A percentile compares a stretch with the other conserved stretches of the same genome.
Conservation (phyloP, 768 basidiomycete genomes). For the Phylloporus sp. region DNA sequence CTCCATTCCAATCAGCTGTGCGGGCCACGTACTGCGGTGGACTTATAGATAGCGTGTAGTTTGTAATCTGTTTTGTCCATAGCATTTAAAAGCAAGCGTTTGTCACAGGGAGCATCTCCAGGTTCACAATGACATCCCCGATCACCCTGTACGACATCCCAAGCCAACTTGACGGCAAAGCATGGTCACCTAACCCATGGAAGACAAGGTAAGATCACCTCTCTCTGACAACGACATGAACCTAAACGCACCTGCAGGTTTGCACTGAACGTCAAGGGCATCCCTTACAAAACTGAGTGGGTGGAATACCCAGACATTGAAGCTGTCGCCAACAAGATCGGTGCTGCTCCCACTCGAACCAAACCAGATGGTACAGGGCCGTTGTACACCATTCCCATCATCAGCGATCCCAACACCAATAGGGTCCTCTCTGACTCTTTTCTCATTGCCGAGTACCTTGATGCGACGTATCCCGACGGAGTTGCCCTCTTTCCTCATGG, state of each 20-base stretch:
- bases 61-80: not conserved
- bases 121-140: conserved; percentile 21
- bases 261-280: conserved; percentile 39
- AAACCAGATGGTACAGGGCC: conserved; percentile 31
- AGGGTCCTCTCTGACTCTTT: conserved; percentile 38
- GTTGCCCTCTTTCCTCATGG: conserved; percentile 40
- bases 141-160: conserved; percentile 47
- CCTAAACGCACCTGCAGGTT: conserved; percentile 21
- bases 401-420: conserved; percentile 37
- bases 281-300: conserved; percentile 42
- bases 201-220: conserved; percentile 36
- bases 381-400: conserved; percentile 40
- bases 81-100: conserved; percentile 5
- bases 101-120: not conserved
- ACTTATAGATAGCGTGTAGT: conserved; percentile 6
- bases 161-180: conserved; percentile 23
- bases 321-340: conserved; percentile 28
- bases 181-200: conserved; percentile 47
- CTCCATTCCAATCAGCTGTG: not conserved
- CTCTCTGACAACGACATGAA: not conserved
- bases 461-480: conserved; percentile 37
- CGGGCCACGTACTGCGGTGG: not conserved
- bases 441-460: conserved; percentile 45
- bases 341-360: conserved; percentile 29
- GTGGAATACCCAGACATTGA: conserved; percentile 43